phyloP scores from a whole-genome alignment of 805 yeast genomes.

The Monosporozyma aquatica region DNA sequence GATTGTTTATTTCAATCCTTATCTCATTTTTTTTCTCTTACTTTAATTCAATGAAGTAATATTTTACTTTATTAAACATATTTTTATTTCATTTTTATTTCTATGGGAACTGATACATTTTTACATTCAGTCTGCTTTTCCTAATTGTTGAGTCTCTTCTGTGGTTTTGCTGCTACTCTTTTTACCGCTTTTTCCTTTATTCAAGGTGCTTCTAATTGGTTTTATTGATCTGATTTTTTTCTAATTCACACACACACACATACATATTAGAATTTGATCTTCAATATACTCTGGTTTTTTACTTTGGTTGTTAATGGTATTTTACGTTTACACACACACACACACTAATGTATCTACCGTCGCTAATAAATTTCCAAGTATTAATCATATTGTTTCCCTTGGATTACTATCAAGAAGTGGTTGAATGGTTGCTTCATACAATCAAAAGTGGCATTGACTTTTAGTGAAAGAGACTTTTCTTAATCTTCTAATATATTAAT shows the following conservation, averaged over 20 bases:
- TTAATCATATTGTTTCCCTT: too few species aligned
- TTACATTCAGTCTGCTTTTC: conserved; percentile 1
- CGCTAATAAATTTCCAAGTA: background rate
- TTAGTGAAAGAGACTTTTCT: conserved; percentile 1
- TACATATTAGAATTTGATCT: too few species aligned
- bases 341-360: background rate
- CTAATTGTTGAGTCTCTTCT: conserved; percentile 1
- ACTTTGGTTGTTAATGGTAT: background rate
- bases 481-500: conserved; percentile 5
- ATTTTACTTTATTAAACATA: too few species aligned
- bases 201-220: background rate
- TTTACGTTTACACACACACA: conserved; percentile 5
- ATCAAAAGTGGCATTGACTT: background rate
- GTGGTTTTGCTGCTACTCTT: conserved; percentile 2
- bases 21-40: background rate
- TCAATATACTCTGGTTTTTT: background rate
- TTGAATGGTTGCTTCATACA: background rate
- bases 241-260: conserved; percentile 4
- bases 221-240: background rate
- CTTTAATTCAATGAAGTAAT: background rate
- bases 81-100: too few species aligned
- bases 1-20: conserved; percentile 3
- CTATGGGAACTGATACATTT: conserved; percentile 13
- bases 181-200: background rate
- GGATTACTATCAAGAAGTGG: background rate